A percentile compares a stretch with the other conserved stretches of the same genome.
Evolutionary conservation across 2,329 filamentous ascomycete genomes (phyloP).

Genomic region (Hymenoscyphus albidus): DNA sequence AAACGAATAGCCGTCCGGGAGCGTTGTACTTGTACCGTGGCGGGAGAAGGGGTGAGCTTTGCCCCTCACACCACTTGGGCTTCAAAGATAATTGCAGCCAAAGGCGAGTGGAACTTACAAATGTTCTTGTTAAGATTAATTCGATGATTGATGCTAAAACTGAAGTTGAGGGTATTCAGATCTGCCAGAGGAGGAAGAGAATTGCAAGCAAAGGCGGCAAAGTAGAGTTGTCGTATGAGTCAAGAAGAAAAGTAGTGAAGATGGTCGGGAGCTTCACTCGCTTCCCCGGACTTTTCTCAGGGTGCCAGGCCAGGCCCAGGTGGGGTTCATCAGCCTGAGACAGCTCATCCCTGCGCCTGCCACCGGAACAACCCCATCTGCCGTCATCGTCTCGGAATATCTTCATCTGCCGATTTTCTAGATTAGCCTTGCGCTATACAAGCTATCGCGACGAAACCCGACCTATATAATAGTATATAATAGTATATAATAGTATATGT

Average conservation of each 20-base stretch:
- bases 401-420: slow-evolving; percentile 4
- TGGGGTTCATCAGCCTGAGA: background rate
- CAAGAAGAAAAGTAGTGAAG: slow-evolving; percentile 2
- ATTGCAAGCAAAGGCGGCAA: background rate
- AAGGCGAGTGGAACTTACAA: background rate
- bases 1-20: background rate
- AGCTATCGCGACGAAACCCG: too few species aligned
- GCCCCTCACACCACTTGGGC: too few species aligned
- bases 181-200: background rate
- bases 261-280: background rate
- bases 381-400: slow-evolving; percentile 1
- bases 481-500: too few species aligned
- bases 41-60: background rate
- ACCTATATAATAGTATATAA: background rate
- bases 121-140: background rate
- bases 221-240: slow-evolving; percentile 10
- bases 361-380: background rate
- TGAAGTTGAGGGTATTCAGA: background rate
- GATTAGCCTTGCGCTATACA: slow-evolving; percentile 8
- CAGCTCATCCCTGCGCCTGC: slow-evolving; percentile 4
- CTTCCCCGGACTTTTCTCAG: slow-evolving; percentile 18
- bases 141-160: background rate
- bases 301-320: too few species aligned
- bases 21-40: background rate
- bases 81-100: background rate